Percentiles rank a stretch among this genome's conserved stretches.
These are phyloP conservation scores for Gorgonomyces haynaldii DNA, from an alignment of 192 early-diverging fungal species.

Conservation along the genomic window DNA sequence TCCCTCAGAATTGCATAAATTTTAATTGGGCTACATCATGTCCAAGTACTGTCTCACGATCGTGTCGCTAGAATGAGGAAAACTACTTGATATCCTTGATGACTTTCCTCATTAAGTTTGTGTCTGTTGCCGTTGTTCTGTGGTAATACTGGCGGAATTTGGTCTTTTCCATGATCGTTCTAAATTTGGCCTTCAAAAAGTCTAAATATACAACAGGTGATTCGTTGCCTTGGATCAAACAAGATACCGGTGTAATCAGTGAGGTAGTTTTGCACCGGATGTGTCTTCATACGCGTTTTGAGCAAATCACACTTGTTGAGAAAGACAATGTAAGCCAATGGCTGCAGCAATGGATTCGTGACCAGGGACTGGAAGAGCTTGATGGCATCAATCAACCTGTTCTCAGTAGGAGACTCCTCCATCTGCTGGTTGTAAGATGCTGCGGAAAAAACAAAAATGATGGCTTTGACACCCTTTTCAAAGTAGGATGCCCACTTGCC, in stretches of 20 bases:
- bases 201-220: too few relatives aligned
- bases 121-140: too few relatives aligned
- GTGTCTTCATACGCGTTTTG: slow-evolving; percentile 21
- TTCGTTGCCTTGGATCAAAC: too few relatives aligned
- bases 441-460: slow-evolving; percentile 29
- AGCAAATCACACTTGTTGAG: slow-evolving; percentile 41
- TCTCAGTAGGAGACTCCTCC: slow-evolving; percentile 29
- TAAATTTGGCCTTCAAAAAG: too few relatives aligned
- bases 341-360: slow-evolving; percentile 24
- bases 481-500: slow-evolving; percentile 37
- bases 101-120: too few relatives aligned
- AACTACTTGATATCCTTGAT: too few relatives aligned
- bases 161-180: too few relatives aligned
- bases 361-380: slow-evolving; percentile 25
- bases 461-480: slow-evolving; percentile 23
- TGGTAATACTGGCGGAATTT: too few relatives aligned
- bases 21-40: too few relatives aligned
- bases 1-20: too few relatives aligned
- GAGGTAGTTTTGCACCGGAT: slow-evolving; percentile 23
- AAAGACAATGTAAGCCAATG: slow-evolving; percentile 30
- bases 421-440: slow-evolving; percentile 32
- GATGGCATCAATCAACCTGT: slow-evolving; percentile 34
- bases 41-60: too few relatives aligned
- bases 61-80: too few relatives aligned
- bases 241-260: slow-evolving; percentile 34